A percentile compares a stretch with the other conserved stretches of the same genome.
Evolutionary conservation across 257 asterid genomes (phyloP).

Genomic region (Avicennia marina): DNA sequence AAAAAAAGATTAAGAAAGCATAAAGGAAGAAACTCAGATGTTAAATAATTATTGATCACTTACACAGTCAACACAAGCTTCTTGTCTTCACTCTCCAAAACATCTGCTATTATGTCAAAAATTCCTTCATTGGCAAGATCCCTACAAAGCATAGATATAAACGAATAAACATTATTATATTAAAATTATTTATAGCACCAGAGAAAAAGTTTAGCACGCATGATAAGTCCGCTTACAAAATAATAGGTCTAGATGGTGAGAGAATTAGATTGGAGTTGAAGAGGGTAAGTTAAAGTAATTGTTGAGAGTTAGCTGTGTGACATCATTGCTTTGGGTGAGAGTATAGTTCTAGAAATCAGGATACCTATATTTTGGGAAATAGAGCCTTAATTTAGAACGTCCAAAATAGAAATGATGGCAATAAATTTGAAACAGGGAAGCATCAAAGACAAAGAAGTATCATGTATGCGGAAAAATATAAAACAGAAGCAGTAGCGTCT

Average conservation of each 20-base stretch:
- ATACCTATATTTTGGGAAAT: too few relatives aligned
- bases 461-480: background rate
- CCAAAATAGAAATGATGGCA: too few relatives aligned
- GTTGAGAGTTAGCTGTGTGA: too few relatives aligned
- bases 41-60: conserved; percentile 21
- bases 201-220: background rate
- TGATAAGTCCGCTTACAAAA: background rate
- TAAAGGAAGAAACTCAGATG: background rate
- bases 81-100: conserved; percentile 73
- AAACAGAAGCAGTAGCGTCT: background rate
- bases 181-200: too few relatives aligned
- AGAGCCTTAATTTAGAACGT: too few relatives aligned
- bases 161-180: background rate
- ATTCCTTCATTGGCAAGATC: conserved; percentile 90
- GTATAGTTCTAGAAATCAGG: too few relatives aligned
- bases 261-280: too few relatives aligned
- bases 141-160: conserved; percentile 46
- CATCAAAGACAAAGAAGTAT: background rate
- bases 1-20: conserved; percentile 17
- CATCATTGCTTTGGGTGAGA: too few relatives aligned
- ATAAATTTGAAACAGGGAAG: too few relatives aligned
- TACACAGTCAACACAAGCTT: conserved; percentile 93
- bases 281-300: too few relatives aligned
- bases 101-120: conserved; percentile 70
- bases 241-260: background rate